Evolutionary conservation across 208 protist genomes (phyloP), one percentile per base, ranked within the genome.

Genomic region (Angomonas ambiguus): DNA sequence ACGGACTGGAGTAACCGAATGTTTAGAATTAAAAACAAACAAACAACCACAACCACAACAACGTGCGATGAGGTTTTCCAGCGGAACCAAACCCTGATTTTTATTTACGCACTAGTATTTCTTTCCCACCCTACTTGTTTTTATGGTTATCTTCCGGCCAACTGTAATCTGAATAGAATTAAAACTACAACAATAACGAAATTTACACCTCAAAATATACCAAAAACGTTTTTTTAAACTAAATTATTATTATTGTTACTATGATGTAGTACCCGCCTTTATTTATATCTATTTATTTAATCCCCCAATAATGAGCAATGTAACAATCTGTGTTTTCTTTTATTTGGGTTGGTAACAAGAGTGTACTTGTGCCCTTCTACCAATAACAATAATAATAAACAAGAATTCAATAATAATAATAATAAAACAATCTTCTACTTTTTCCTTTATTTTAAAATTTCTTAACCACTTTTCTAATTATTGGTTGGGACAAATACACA

Each of bases 401-500:
- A 59, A 16, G 6, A 0, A 60, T 48, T 48, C 41, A 20, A 48
- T 48, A 48, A 48, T 48, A 48, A 48, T 48, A 48, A 48, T 48
- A 48, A 20, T 4, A 55, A 55, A 55, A 4, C 4, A 4, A 48
- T 48, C 11, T 48, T 48, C 38, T 61, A 16, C 35, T 57, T 30
- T 67, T 67, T 32, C 62, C 42, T 67, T 35, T 56, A 31, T 25
- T 10, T 1, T 49, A 11, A 64, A n/a, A 32, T 48, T 20, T 25
- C 11, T 59, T 59, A 38, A 38, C n/a, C 35, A 38, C 18, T 59
- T 59, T 30, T 34, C 53, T 2, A 16, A 25, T 32, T 59, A 4
- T 25, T 34, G 53, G n/a, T 32, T 59, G 2, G 16, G 27, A 2
- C 22, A 18, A 8, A 2, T 59, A 2, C 2, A 38, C 24, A 4